Conservation (phyloP, 352 stramenopile genomes). For the Aphanomyces invadans region DNA sequence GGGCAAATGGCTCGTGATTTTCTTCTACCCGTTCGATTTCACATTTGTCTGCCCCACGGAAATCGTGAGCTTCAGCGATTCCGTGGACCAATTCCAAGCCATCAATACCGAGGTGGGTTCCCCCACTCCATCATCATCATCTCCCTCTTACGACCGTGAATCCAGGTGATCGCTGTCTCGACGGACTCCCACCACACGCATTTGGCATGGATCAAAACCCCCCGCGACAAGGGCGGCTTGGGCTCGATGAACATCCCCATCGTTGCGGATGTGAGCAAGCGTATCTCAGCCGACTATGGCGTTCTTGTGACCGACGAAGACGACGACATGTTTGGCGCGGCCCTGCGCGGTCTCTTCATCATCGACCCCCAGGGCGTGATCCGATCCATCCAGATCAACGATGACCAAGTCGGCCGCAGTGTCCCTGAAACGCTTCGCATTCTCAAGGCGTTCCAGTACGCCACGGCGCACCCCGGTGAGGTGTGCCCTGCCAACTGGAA, state of each 20-base stretch:
- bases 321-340: slow-evolving; percentile 56
- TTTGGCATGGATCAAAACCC: slow-evolving; percentile 74
- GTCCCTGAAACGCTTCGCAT: slow-evolving; percentile 78
- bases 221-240: slow-evolving; percentile 62
- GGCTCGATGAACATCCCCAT: slow-evolving; percentile 81
- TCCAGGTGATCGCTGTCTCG: slow-evolving; percentile 51
- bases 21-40: slow-evolving; percentile 86
- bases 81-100: slow-evolving; percentile 52
- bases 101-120: slow-evolving; percentile 55
- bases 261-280: slow-evolving; percentile 74
- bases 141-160: slow-evolving; percentile 25
- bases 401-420: slow-evolving; percentile 70
- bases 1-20: slow-evolving; percentile 75
- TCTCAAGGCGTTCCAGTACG: slow-evolving; percentile 81
- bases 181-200: slow-evolving; percentile 81
- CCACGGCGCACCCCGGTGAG: slow-evolving; percentile 47
- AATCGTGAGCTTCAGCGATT: slow-evolving; percentile 78
- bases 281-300: slow-evolving; percentile 76
- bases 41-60: slow-evolving; percentile 83
- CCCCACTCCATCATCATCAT: neutral
- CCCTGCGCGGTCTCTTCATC: slow-evolving; percentile 73
- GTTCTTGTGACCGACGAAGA: slow-evolving; percentile 73
- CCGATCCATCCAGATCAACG: slow-evolving; percentile 80
- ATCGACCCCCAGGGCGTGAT: slow-evolving; percentile 79
- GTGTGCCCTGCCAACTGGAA: slow-evolving; percentile 84